Evolutionary conservation across 345 rosid species (phyloP).

Genomic region (Stellera chamaejasme): DNA sequence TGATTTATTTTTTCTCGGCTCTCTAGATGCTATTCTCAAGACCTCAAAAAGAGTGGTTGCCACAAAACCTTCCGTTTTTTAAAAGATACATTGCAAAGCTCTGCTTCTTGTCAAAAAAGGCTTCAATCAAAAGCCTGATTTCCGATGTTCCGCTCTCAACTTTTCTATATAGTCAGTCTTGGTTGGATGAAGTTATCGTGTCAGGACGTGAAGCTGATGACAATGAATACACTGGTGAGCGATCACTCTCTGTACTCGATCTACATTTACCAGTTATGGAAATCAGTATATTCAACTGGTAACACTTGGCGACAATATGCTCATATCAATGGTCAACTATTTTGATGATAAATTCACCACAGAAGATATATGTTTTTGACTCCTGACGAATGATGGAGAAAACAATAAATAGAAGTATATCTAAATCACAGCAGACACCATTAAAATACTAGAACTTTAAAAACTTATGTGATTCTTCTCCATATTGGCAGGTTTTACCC

Average conservation of each 20-base stretch:
- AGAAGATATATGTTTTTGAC: too few species aligned
- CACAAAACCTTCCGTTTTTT: neutral
- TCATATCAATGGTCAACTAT: neutral
- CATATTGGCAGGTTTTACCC: neutral
- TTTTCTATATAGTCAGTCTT: constrained; percentile 38
- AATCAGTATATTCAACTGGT: too few species aligned
- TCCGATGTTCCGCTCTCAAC: constrained; percentile 4
- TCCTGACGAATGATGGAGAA: too few species aligned
- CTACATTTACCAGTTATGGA: too few species aligned
- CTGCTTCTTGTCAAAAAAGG: neutral
- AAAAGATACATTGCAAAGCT: constrained; percentile 1
- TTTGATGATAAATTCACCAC: too few species aligned
- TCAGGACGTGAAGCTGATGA: constrained; percentile 35
- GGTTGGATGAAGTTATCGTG: constrained; percentile 54
- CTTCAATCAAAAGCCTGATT: constrained; percentile 2
- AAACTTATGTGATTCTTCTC: too few species aligned
- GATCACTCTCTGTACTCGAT: neutral
- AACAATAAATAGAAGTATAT: too few species aligned
- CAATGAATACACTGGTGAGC: constrained; percentile 67
- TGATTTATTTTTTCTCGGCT: constrained; percentile 5
- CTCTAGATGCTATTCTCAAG: neutral
- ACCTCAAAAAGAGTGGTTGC: constrained; percentile 5
- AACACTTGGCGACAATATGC: neutral
- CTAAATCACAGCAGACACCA: too few species aligned
- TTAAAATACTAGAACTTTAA: too few species aligned